Evolutionary conservation across 1,139 yeast genomes (phyloP).

Genomic region (Waltiozyma solani): DNA sequence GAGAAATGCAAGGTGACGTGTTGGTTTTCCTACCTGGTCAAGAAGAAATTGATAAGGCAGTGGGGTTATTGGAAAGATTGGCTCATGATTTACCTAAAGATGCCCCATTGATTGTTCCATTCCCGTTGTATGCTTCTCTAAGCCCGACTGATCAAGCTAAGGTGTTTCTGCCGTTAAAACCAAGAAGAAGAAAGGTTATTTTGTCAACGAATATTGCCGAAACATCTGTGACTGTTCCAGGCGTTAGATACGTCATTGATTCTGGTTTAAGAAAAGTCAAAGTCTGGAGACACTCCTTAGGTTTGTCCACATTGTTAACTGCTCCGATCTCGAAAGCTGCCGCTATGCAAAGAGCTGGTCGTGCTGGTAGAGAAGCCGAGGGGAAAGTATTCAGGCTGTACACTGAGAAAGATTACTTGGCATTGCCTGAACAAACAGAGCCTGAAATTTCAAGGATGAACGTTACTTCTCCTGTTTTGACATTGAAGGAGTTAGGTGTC

Average conservation of each 20-base stretch:
- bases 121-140: slow-evolving; percentile 89
- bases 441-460: slow-evolving; percentile 95
- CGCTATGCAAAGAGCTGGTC: slow-evolving; percentile 92
- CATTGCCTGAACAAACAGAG: slow-evolving; percentile 58
- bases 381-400: slow-evolving; percentile 88
- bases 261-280: slow-evolving; percentile 88
- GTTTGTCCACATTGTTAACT: slow-evolving; percentile 81
- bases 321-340: slow-evolving; percentile 92
- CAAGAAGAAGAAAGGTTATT: slow-evolving; percentile 67
- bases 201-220: slow-evolving; percentile 95
- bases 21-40: slow-evolving; percentile 92
- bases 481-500: slow-evolving; percentile 94
- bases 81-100: slow-evolving; percentile 61
- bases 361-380: slow-evolving; percentile 95
- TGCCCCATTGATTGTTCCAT: slow-evolving; percentile 65
- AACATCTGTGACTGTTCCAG: slow-evolving; percentile 92
- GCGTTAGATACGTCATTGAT: slow-evolving; percentile 90
- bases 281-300: slow-evolving; percentile 89
- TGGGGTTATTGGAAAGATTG: slow-evolving; percentile 45
- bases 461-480: slow-evolving; percentile 70
- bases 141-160: slow-evolving; percentile 75
- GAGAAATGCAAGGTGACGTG: slow-evolving; percentile 78
- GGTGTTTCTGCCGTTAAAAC: slow-evolving; percentile 56
- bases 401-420: slow-evolving; percentile 57
- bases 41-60: slow-evolving; percentile 90